Percentiles rank a stretch among this genome's conserved stretches.
These are phyloP conservation scores for Mycena polygramma DNA, from an alignment of 768 basidiomycete species.

Conservation along the genomic window DNA sequence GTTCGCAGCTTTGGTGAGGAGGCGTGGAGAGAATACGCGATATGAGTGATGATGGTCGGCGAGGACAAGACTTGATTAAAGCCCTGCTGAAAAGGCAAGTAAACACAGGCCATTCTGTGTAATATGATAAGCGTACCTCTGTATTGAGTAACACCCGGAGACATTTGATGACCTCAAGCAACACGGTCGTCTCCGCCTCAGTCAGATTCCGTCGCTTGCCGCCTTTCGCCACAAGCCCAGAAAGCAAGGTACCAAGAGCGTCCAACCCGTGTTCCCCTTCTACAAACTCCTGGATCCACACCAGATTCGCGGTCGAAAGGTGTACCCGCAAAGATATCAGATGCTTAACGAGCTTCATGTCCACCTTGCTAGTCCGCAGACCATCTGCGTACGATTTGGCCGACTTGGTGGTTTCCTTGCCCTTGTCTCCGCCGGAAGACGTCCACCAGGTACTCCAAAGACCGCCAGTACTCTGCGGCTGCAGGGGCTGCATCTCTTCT, in stretches of 20 bases:
- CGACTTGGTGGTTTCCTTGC: slow-evolving; percentile 47
- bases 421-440: slow-evolving; percentile 22
- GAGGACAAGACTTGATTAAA: slow-evolving; percentile 18
- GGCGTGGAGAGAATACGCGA: slow-evolving; percentile 26
- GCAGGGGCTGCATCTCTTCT: slow-evolving; percentile 20
- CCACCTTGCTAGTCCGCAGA: slow-evolving; percentile 67
- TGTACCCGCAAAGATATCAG: slow-evolving; percentile 88
- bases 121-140: slow-evolving; percentile 60
- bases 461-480: slow-evolving; percentile 29
- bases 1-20: slow-evolving; percentile 63
- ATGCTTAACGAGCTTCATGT: slow-evolving; percentile 78
- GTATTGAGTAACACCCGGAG: slow-evolving; percentile 88
- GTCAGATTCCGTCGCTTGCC: slow-evolving; percentile 71
- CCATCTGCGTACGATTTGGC: slow-evolving; percentile 75
- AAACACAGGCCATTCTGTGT: neutral
- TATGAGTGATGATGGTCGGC: slow-evolving; percentile 24
- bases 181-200: slow-evolving; percentile 76
- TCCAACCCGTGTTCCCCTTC: slow-evolving; percentile 74
- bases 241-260: slow-evolving; percentile 68
- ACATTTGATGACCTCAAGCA: slow-evolving; percentile 84
- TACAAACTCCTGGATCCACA: slow-evolving; percentile 87
- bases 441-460: slow-evolving; percentile 19
- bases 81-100: neutral
- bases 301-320: slow-evolving; percentile 83
- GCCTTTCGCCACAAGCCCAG: slow-evolving; percentile 72